Conservation (phyloP, 108 stramenopile species). For the Nannochloropsis gaditana region DNA sequence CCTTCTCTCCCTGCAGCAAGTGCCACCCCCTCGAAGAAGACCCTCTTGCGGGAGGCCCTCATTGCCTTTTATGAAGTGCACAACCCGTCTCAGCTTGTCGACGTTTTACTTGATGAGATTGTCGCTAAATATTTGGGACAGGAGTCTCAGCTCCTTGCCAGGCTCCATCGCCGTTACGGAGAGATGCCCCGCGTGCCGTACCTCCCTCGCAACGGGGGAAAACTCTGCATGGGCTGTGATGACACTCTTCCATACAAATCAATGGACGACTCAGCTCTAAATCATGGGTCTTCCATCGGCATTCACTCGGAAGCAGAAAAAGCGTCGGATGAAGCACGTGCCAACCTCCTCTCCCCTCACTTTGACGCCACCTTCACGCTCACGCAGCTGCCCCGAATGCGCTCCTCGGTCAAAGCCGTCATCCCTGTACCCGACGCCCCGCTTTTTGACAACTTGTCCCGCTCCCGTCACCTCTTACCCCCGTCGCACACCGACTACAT, state of each 20-base stretch:
- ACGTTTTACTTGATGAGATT: conserved; percentile 2
- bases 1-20: background rate
- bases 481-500: background rate
- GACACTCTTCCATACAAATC: background rate
- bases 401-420: background rate
- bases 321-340: background rate
- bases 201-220: background rate
- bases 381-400: background rate
- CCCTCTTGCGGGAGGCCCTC: background rate
- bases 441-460: background rate
- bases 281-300: background rate
- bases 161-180: conserved; percentile 19
- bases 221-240: too few relatives aligned
- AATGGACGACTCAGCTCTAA: background rate
- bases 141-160: background rate
- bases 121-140: background rate
- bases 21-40: background rate
- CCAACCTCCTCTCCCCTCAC: conserved; percentile 8
- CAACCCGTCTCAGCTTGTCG: background rate
- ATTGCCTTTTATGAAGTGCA: background rate
- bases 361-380: background rate
- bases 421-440: background rate
- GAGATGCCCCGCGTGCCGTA: background rate
- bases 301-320: background rate
- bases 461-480: background rate